These are phyloP conservation scores for Daldinia grandis DNA, from an alignment of 495 filamentous ascomycete genomes.

Conservation along the genomic window DNA sequence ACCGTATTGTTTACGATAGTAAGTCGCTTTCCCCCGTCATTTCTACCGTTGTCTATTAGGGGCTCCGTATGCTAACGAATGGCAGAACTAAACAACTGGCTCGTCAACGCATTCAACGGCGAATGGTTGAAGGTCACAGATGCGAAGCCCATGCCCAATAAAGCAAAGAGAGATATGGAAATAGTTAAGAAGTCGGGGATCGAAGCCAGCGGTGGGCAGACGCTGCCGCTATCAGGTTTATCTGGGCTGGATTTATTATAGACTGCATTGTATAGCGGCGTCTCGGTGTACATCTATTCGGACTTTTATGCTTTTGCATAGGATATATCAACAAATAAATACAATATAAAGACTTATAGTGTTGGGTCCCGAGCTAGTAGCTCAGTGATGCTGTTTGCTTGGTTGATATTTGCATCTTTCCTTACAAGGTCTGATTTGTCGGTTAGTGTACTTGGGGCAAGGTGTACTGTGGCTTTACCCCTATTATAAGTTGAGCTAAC, in stretches of 20 bases:
- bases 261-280: slow-evolving; percentile 24
- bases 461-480: too few species aligned
- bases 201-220: slow-evolving; percentile 1
- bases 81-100: slow-evolving; percentile 86
- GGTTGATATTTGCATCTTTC: background rate
- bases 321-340: background rate
- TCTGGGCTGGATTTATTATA: slow-evolving; percentile 5
- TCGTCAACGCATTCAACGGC: slow-evolving; percentile 96
- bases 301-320: background rate
- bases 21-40: slow-evolving; percentile 50
- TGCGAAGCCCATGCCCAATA: slow-evolving; percentile 63
- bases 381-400: background rate
- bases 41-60: background rate
- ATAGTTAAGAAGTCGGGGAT: slow-evolving; percentile 28
- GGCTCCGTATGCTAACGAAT: slow-evolving; percentile 45
- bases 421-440: too few species aligned
- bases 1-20: slow-evolving; percentile 95
- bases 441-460: too few species aligned
- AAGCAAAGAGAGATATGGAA: slow-evolving; percentile 38
- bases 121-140: slow-evolving; percentile 84
- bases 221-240: background rate
- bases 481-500: too few species aligned
- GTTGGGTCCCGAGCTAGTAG: background rate
- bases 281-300: slow-evolving; percentile 10
- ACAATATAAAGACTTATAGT: background rate